Evolutionary conservation across 371 early-diverging fungal genomes (phyloP).

Genomic region (Apophysomyces trapeziformis): DNA sequence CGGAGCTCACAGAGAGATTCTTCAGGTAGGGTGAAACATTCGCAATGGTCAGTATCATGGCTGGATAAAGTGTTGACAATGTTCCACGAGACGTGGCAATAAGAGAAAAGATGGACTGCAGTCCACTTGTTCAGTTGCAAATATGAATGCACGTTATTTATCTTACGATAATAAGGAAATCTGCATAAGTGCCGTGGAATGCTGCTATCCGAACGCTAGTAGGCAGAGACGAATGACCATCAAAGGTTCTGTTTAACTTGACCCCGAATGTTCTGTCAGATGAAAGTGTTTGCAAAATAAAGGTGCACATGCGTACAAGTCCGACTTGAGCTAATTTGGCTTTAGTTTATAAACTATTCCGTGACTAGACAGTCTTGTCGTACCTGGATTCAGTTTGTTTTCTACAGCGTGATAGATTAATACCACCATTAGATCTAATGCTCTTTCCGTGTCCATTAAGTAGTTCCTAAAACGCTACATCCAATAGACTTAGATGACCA

Average conservation of each 20-base stretch:
- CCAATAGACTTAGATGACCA: neutral
- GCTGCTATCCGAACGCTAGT: slow-evolving; percentile 69
- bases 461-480: slow-evolving; percentile 68
- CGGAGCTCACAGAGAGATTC: slow-evolving; percentile 70
- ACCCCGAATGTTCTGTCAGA: slow-evolving; percentile 78
- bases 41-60: slow-evolving; percentile 72
- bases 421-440: slow-evolving; percentile 65
- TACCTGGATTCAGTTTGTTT: slow-evolving; percentile 64
- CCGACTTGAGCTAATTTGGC: slow-evolving; percentile 68
- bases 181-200: slow-evolving; percentile 81
- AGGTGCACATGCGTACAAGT: slow-evolving; percentile 79
- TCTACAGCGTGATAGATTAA: slow-evolving; percentile 70
- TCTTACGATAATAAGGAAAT: slow-evolving; percentile 77
- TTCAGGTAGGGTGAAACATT: slow-evolving; percentile 85
- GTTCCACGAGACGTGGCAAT: slow-evolving; percentile 76
- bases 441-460: slow-evolving; percentile 72
- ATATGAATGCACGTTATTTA: neutral
- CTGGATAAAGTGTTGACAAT: slow-evolving; percentile 75
- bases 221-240: slow-evolving; percentile 67
- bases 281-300: slow-evolving; percentile 82
- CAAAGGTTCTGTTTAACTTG: slow-evolving; percentile 78
- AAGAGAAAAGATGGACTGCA: slow-evolving; percentile 71
- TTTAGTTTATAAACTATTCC: slow-evolving; percentile 8
- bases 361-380: slow-evolving; percentile 16
- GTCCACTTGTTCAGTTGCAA: neutral